These are phyloP conservation scores for Tilletia setariae DNA, from an alignment of 1,284 basidiomycete genomes.

Conservation along the genomic window DNA sequence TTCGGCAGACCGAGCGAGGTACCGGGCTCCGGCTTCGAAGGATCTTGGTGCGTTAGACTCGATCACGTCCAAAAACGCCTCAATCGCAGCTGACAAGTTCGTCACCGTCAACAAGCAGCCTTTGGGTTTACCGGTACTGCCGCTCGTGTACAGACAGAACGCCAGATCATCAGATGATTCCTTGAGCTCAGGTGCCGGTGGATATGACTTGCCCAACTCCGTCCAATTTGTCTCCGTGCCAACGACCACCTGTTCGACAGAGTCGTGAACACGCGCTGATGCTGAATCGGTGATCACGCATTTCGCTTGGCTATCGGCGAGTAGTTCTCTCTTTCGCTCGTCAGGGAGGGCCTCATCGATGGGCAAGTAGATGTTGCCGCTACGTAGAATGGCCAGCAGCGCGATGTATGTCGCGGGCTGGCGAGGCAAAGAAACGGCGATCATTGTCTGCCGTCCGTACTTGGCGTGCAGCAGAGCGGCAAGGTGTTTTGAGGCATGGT, in stretches of 20 bases:
- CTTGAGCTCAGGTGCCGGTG: background rate
- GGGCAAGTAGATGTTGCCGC: constrained; percentile 49
- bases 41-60: constrained; percentile 36
- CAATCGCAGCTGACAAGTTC: constrained; percentile 42
- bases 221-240: background rate
- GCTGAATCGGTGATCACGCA: constrained; percentile 25
- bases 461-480: constrained; percentile 21
- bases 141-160: constrained; percentile 51
- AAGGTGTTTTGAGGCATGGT: constrained; percentile 22
- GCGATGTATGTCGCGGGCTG: constrained; percentile 39
- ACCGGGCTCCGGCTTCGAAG: constrained; percentile 30
- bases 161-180: constrained; percentile 30
- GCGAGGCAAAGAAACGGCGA: constrained; percentile 41
- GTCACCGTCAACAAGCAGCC: constrained; percentile 41
- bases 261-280: background rate
- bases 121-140: constrained; percentile 48
- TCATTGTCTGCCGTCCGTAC: constrained; percentile 29
- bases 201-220: background rate
- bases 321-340: constrained; percentile 45
- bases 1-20: constrained; percentile 49
- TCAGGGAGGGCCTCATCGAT: constrained; percentile 50
- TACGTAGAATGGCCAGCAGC: constrained; percentile 38
- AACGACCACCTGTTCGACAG: background rate
- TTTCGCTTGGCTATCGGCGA: constrained; percentile 36
- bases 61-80: constrained; percentile 32